Conservation (phyloP, 2,329 filamentous ascomycete genomes). For the Paecilomyces dactylethromorphus region DNA sequence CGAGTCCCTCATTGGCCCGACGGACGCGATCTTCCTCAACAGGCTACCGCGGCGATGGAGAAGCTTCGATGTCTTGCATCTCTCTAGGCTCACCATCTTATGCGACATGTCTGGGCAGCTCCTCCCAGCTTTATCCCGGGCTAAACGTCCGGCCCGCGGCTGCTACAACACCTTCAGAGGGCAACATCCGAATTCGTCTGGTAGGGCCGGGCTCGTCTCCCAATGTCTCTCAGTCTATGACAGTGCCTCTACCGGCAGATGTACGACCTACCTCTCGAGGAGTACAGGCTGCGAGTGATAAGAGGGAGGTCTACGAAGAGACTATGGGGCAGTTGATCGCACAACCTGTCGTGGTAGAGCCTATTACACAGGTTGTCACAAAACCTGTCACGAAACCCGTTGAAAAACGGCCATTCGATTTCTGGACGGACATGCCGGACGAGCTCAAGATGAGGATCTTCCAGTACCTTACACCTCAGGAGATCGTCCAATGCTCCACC, state of each 20-base stretch:
- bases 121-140: constrained; percentile 51
- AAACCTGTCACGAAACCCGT: constrained; percentile 11
- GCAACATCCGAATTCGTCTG: constrained; percentile 49
- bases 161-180: constrained; percentile 42
- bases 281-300: constrained; percentile 16
- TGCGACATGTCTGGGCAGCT: constrained; percentile 47
- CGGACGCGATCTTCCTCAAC: constrained; percentile 59
- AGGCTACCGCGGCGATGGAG: constrained; percentile 58
- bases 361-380: constrained; percentile 8
- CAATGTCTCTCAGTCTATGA: constrained; percentile 36
- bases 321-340: constrained; percentile 29
- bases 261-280: constrained; percentile 45
- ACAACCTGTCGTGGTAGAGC: constrained; percentile 10
- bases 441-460: constrained; percentile 78
- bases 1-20: constrained; percentile 64
- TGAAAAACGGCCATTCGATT: constrained; percentile 45
- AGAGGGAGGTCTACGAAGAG: constrained; percentile 22
- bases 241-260: constrained; percentile 59
- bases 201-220: constrained; percentile 45
- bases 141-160: constrained; percentile 53
- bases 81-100: constrained; percentile 52
- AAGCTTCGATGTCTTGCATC: constrained; percentile 59
- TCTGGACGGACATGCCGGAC: constrained; percentile 74
- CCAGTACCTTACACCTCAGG: constrained; percentile 67
- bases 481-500: constrained; percentile 70